Percentiles rank a stretch among this genome's conserved stretches.
Evolutionary conservation across 176 grass and related monocot species (phyloP).

Genomic region (Aegilops longissima): DNA sequence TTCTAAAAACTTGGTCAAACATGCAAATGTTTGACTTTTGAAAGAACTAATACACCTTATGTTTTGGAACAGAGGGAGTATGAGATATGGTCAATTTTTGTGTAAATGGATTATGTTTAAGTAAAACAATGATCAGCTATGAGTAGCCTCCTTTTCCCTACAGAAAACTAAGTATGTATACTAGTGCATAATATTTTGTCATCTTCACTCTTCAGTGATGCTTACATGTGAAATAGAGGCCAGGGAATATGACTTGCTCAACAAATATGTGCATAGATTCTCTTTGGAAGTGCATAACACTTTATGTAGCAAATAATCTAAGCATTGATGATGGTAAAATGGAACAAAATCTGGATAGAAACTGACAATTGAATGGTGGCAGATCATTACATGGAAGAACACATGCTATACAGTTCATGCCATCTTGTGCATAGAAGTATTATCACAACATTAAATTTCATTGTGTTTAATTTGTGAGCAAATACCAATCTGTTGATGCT

Average conservation of each 20-base stretch:
- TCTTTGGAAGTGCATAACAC: background rate
- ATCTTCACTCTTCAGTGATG: background rate
- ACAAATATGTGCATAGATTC: constrained; percentile 14
- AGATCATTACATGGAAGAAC: background rate
- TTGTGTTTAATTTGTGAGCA: background rate
- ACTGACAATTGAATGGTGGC: background rate
- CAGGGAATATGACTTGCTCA: background rate
- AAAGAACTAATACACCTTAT: too few species aligned
- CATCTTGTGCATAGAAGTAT: background rate
- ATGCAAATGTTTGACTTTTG: too few species aligned
- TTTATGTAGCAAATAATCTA: background rate
- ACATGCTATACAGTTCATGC: background rate
- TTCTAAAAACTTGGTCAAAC: too few species aligned
- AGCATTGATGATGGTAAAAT: background rate
- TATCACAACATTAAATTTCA: too few species aligned
- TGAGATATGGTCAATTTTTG: too few species aligned
- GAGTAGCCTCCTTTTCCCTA: background rate
- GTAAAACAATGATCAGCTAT: background rate
- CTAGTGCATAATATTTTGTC: background rate
- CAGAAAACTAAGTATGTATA: background rate
- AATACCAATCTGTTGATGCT: constrained; percentile 9
- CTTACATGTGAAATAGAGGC: constrained; percentile 13
- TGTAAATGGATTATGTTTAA: background rate
- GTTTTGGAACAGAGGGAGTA: too few species aligned
- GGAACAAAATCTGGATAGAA: constrained; percentile 16